Conservation (phyloP, 352 stramenopile genomes). For the Pythium utonaiense region DNA sequence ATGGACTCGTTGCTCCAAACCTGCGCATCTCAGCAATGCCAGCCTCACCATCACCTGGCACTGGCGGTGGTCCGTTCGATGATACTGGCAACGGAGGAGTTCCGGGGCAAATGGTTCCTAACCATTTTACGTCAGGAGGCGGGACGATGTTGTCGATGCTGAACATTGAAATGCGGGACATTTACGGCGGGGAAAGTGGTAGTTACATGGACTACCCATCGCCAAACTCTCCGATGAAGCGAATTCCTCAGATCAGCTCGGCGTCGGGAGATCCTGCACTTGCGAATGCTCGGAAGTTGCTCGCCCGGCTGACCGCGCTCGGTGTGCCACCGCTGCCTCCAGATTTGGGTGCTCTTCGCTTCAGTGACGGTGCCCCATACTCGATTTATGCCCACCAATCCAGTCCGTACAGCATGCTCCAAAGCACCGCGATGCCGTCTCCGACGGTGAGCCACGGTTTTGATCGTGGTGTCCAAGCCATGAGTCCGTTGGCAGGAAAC, state of each 20-base stretch:
- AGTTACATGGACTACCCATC: slow-evolving; percentile 52
- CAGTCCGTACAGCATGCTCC: slow-evolving; percentile 55
- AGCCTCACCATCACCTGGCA: slow-evolving; percentile 20
- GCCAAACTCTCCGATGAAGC: slow-evolving; percentile 64
- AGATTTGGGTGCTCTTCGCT: slow-evolving; percentile 81
- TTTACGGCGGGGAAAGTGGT: slow-evolving; percentile 67
- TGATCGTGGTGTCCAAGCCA: slow-evolving; percentile 17
- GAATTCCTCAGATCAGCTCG: slow-evolving; percentile 33
- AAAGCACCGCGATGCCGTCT: slow-evolving; percentile 7
- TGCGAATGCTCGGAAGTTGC: slow-evolving; percentile 76
- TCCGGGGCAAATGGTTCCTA: slow-evolving; percentile 44
- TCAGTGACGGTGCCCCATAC: slow-evolving; percentile 58
- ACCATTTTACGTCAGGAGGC: slow-evolving; percentile 46
- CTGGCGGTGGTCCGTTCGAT: slow-evolving; percentile 13
- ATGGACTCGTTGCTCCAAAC: slow-evolving; percentile 71
- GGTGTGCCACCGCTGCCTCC: slow-evolving; percentile 91
- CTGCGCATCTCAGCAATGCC: slow-evolving; percentile 47
- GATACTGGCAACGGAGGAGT: slow-evolving; percentile 13
- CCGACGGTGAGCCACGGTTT: not conserved
- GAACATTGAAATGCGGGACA: slow-evolving; percentile 78
- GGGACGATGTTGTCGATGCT: slow-evolving; percentile 69
- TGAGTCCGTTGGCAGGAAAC: slow-evolving; percentile 8
- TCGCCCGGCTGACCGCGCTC: slow-evolving; percentile 89
- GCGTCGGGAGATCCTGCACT: slow-evolving; percentile 81
- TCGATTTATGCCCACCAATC: slow-evolving; percentile 78